A percentile compares a stretch with the other conserved stretches of the same genome.
Conservation (phyloP, 1,284 basidiomycete species). For the Ganoderma multipileum region DNA sequence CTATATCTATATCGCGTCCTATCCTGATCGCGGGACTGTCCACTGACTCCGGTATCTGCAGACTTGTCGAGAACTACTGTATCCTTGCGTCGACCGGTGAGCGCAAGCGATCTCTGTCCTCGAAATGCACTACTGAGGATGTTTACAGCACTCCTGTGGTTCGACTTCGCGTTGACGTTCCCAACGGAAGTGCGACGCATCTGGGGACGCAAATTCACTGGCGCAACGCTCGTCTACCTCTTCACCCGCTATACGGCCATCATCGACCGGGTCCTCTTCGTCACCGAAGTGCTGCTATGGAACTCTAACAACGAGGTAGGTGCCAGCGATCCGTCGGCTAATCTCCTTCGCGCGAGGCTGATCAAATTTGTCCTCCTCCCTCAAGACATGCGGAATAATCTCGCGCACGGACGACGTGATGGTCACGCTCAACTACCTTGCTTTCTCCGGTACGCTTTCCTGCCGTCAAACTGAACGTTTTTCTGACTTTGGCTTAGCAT, state of each 20-base stretch:
- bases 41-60: not conserved
- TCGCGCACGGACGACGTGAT: not conserved
- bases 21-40: not conserved
- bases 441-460: not conserved
- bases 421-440: slow-evolving; percentile 2
- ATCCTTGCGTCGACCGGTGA: slow-evolving; percentile 3
- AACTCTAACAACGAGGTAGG: not conserved
- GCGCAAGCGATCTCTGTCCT: not conserved
- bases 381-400: not conserved
- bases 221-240: slow-evolving; percentile 26
- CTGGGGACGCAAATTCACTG: slow-evolving; percentile 25
- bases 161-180: slow-evolving; percentile 26
- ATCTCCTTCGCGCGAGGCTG: not conserved
- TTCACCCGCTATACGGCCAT: slow-evolving; percentile 28
- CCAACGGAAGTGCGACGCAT: slow-evolving; percentile 21
- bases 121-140: no score
- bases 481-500: not conserved
- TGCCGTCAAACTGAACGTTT: not conserved
- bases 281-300: not conserved
- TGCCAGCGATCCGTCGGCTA: not conserved
- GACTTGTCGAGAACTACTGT: slow-evolving; percentile 9
- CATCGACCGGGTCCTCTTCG: slow-evolving; percentile 13
- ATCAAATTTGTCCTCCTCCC: not conserved
- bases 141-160: slow-evolving; percentile 9
- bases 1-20: not conserved